These are phyloP conservation scores for Halophytophthora batemanensis DNA, from an alignment of 352 stramenopile genomes.

Conservation along the genomic window DNA sequence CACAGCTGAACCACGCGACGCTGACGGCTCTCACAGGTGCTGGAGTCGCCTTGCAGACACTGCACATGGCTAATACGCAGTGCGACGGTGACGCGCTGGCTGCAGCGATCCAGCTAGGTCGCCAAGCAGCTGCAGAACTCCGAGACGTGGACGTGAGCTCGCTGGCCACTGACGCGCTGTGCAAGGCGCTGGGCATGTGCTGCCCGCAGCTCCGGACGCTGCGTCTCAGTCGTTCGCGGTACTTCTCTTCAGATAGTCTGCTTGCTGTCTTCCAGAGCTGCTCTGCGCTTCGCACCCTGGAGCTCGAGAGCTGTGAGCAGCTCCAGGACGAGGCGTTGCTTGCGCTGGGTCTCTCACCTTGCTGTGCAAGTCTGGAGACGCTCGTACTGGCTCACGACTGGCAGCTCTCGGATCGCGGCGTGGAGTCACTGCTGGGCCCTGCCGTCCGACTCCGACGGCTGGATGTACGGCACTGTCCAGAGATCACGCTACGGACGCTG, in stretches of 20 bases:
- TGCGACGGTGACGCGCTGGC: conserved; percentile 51
- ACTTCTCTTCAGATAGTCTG: conserved; percentile 62
- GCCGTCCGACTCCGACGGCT: conserved; percentile 38
- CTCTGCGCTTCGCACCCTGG: conserved; percentile 34
- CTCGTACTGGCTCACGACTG: conserved; percentile 70
- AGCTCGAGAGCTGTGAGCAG: conserved; percentile 78
- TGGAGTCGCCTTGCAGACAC: conserved; percentile 25
- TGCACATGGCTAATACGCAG: conserved; percentile 56
- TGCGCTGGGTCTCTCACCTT: conserved; percentile 19
- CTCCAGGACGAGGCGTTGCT: conserved; percentile 43
- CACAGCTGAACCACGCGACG: conserved; percentile 31
- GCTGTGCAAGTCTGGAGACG: conserved; percentile 41
- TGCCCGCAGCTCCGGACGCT: conserved; percentile 36
- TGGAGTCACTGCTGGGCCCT: conserved; percentile 22
- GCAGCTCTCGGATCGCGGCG: conserved; percentile 56
- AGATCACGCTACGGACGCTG: conserved; percentile 48
- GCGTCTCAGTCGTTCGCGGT: conserved; percentile 67
- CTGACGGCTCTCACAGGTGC: conserved; percentile 23
- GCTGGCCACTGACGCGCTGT: conserved; percentile 64
- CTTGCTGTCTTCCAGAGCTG: conserved; percentile 37
- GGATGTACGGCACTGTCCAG: conserved; percentile 58
- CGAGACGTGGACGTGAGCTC: conserved; percentile 55
- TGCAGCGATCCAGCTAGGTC: conserved; percentile 10
- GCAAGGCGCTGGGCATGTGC: conserved; percentile 32
- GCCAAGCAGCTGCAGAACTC: too few relatives aligned